phyloP scores from a whole-genome alignment of 495 filamentous ascomycete species.

The Hypoxylon crocopeplum region DNA sequence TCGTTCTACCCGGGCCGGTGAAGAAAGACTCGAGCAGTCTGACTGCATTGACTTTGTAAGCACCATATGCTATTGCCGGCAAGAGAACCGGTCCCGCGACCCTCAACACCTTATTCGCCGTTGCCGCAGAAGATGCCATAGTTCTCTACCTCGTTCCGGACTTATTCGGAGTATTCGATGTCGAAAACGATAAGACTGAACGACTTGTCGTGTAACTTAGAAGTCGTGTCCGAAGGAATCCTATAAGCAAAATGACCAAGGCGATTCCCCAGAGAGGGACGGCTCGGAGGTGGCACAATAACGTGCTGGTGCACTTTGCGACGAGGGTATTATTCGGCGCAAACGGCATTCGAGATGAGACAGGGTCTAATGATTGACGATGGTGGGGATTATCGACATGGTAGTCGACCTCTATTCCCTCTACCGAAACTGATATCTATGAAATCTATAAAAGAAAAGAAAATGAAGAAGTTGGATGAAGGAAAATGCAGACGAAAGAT shows the following conservation, averaged over 20 bases:
- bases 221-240: conserved; percentile 36
- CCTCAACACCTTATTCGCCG: conserved; percentile 41
- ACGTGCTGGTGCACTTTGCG: conserved; percentile 44
- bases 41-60: conserved; percentile 49
- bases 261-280: conserved; percentile 51
- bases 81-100: conserved; percentile 44
- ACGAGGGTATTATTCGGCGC: conserved; percentile 26
- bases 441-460: neutral
- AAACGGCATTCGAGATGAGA: conserved; percentile 31
- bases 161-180: neutral
- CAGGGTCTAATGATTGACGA: too few relatives aligned
- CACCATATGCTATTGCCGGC: conserved; percentile 48
- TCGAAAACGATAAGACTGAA: neutral
- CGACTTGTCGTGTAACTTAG: conserved; percentile 5
- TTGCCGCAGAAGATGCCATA: too few relatives aligned
- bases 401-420: too few relatives aligned
- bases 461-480: too few relatives aligned
- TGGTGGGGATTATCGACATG: too few relatives aligned
- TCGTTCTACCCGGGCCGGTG: conserved; percentile 57
- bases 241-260: conserved; percentile 41
- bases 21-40: conserved; percentile 48
- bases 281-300: conserved; percentile 48
- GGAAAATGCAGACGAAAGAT: too few relatives aligned
- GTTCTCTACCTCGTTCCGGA: conserved; percentile 2
- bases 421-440: too few relatives aligned